A percentile compares a stretch with the other conserved stretches of the same genome.
phyloP scores from a whole-genome alignment of 176 grass and related monocot genomes.

The Zea luxurians region DNA sequence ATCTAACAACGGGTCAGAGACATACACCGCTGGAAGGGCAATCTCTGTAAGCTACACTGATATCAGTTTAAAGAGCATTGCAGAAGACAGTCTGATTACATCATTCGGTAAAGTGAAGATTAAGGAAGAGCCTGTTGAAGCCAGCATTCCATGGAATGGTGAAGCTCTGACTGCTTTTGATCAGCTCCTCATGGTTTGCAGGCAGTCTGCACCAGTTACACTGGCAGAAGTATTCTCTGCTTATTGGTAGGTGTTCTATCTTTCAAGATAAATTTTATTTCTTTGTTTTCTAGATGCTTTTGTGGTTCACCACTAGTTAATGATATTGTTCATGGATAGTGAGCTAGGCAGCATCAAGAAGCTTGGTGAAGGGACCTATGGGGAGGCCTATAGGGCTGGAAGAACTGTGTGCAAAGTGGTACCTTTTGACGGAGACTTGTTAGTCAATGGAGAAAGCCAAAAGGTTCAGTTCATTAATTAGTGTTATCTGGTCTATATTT shows the following conservation, averaged over 20 bases:
- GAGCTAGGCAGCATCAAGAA: slow-evolving; percentile 62
- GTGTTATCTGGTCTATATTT: slow-evolving; percentile 10
- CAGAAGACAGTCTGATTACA: slow-evolving; percentile 29
- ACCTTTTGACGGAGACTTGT: slow-evolving; percentile 74
- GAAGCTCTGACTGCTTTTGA: slow-evolving; percentile 66
- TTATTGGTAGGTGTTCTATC: slow-evolving; percentile 67
- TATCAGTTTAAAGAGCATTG: slow-evolving; percentile 33
- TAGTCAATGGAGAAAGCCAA: slow-evolving; percentile 88
- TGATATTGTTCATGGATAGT: slow-evolving; percentile 41
- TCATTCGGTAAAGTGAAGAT: slow-evolving; percentile 63
- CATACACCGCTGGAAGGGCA: slow-evolving; percentile 13
- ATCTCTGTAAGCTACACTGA: slow-evolving; percentile 28
- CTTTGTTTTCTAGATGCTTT: slow-evolving; percentile 28
- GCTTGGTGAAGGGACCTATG: slow-evolving; percentile 91
- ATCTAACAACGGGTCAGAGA: slow-evolving; percentile 26
- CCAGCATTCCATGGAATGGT: slow-evolving; percentile 37
- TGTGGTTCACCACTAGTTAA: slow-evolving; percentile 30
- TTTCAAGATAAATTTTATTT: slow-evolving; percentile 17
- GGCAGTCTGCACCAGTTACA: slow-evolving; percentile 59
- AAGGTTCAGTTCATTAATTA: slow-evolving; percentile 63
- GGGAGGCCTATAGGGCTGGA: slow-evolving; percentile 85
- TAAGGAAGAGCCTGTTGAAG: slow-evolving; percentile 44
- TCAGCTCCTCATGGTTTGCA: slow-evolving; percentile 77
- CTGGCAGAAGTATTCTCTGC: slow-evolving; percentile 65
- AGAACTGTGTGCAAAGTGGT: slow-evolving; percentile 87